Conservation (phyloP, 2,329 filamentous ascomycete species). For the Penicillium italicum region DNA sequence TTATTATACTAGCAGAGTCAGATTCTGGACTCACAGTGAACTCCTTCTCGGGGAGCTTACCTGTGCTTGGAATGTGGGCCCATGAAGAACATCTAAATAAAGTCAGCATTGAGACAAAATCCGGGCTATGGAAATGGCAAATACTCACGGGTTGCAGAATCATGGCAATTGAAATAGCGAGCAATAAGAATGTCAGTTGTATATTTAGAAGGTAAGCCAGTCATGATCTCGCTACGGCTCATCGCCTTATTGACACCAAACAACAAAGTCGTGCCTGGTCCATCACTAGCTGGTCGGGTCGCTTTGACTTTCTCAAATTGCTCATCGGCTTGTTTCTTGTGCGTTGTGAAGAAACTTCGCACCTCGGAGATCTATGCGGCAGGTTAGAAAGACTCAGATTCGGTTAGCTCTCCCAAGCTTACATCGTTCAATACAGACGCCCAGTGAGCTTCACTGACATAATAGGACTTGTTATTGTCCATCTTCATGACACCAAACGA, state of each 20-base stretch:
- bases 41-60: constrained; percentile 37
- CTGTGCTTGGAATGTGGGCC: constrained; percentile 77
- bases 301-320: constrained; percentile 73
- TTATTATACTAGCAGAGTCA: constrained; percentile 52
- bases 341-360: constrained; percentile 78
- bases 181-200: constrained; percentile 80
- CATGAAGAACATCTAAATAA: constrained; percentile 64
- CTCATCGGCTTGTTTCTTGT: constrained; percentile 84
- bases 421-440: constrained; percentile 70
- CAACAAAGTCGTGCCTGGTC: constrained; percentile 69
- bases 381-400: neutral
- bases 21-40: neutral
- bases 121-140: neutral
- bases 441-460: constrained; percentile 81
- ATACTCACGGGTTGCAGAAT: constrained; percentile 59
- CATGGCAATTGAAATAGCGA: constrained; percentile 83
- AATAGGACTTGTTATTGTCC: constrained; percentile 73
- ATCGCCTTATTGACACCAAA: constrained; percentile 68
- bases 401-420: constrained; percentile 22
- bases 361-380: constrained; percentile 73
- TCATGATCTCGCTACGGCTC: constrained; percentile 71
- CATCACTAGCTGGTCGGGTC: constrained; percentile 54
- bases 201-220: constrained; percentile 73
- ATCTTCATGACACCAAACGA: constrained; percentile 81
- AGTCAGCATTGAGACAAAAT: neutral